Conservation (phyloP, 768 basidiomycete species). For the Nidula microcarpa region DNA sequence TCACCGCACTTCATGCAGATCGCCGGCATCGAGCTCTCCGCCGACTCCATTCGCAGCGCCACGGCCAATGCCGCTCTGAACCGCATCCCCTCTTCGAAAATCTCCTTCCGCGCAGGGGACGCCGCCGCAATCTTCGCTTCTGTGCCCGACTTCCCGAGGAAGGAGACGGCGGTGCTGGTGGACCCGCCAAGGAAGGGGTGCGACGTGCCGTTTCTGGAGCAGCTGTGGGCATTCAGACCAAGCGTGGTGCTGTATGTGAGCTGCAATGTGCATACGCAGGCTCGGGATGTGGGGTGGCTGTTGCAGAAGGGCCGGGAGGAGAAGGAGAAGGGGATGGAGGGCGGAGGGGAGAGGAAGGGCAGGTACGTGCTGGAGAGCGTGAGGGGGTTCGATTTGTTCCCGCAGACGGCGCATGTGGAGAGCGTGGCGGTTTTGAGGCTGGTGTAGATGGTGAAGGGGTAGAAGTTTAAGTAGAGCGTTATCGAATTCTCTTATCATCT, state of each 20-base stretch:
- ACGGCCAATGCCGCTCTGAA: slow-evolving; percentile 67
- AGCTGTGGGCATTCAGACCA: slow-evolving; percentile 69
- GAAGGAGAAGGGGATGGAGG: slow-evolving; percentile 30
- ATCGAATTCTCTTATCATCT: no score
- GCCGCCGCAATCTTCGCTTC: slow-evolving; percentile 81
- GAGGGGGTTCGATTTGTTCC: slow-evolving; percentile 91
- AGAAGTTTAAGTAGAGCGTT: no score
- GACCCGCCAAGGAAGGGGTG: slow-evolving; percentile 97
- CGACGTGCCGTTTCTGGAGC: slow-evolving; percentile 73
- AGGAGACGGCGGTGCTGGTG: slow-evolving; percentile 67
- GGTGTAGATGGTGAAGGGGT: background rate
- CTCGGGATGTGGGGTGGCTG: slow-evolving; percentile 81
- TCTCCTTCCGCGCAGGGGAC: slow-evolving; percentile 76
- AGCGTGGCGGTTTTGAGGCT: slow-evolving; percentile 67
- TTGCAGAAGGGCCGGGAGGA: slow-evolving; percentile 22
- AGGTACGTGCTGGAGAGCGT: slow-evolving; percentile 79
- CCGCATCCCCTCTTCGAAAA: slow-evolving; percentile 48
- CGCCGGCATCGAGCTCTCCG: slow-evolving; percentile 84
- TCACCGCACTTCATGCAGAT: slow-evolving; percentile 71
- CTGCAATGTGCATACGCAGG: slow-evolving; percentile 94
- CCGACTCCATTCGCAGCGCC: slow-evolving; percentile 67
- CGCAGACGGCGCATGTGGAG: slow-evolving; percentile 95
- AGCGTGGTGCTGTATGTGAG: slow-evolving; percentile 83
- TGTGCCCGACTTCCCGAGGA: slow-evolving; percentile 62
- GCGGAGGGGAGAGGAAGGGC: slow-evolving; percentile 17